Evolutionary conservation across 2,329 filamentous ascomycete species (phyloP).

Genomic region (Tolypocladium tropicale): DNA sequence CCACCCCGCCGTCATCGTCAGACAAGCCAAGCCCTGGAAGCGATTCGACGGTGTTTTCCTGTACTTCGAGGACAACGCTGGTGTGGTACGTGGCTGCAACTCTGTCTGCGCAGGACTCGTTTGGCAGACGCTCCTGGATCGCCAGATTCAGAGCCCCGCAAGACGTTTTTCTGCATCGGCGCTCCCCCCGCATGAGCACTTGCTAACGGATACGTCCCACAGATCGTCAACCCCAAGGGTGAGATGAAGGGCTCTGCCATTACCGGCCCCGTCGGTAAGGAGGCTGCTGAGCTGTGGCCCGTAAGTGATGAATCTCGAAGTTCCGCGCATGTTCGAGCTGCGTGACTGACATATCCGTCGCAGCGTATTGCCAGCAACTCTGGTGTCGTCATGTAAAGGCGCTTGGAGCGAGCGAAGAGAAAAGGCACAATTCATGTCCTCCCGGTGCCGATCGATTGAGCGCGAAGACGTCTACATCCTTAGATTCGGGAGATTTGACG

Average conservation of each 20-base stretch:
- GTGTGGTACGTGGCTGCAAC: conserved; percentile 63
- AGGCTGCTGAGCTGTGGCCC: conserved; percentile 98
- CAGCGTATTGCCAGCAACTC: conserved; percentile 99
- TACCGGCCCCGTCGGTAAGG: conserved; percentile 98
- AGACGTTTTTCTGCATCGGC: not conserved
- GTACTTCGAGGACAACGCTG: conserved; percentile 99
- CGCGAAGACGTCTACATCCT: conserved; percentile 9
- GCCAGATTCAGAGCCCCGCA: not conserved
- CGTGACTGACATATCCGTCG: conserved; percentile 18
- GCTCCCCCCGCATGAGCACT: not conserved
- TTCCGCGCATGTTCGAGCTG: not conserved
- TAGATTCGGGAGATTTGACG: not conserved
- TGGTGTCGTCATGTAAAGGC: conserved; percentile 96
- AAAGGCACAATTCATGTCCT: conserved; percentile 19
- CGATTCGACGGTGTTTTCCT: conserved; percentile 96
- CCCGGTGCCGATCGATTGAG: conserved; percentile 23
- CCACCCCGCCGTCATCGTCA: conserved; percentile 97
- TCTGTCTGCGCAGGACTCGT: not conserved
- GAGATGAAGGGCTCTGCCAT: conserved; percentile 99
- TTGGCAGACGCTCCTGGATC: not conserved
- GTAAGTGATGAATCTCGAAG: conserved; percentile 47
- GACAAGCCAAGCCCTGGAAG: conserved; percentile 99
- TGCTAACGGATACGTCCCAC: conserved; percentile 24
- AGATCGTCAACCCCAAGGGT: conserved; percentile 99
- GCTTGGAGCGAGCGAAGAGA: conserved; percentile 18